Conservation (phyloP, 2,329 filamentous ascomycete genomes). For the Penicillium sp. region DNA sequence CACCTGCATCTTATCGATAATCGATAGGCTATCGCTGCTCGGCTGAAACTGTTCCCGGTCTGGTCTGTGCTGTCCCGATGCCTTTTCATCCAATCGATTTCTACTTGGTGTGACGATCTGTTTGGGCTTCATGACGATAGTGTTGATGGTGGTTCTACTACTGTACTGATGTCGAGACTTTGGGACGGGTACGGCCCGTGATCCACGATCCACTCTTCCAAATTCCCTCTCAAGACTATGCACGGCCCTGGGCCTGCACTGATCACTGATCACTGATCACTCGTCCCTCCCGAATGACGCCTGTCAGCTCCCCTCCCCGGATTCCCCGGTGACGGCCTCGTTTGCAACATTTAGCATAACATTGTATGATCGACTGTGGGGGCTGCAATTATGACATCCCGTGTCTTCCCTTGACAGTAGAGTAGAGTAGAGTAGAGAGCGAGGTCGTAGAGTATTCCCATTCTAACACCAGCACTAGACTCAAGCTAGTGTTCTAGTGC, state of each 20-base stretch:
- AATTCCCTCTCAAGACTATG: slow-evolving; percentile 6
- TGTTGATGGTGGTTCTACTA: slow-evolving; percentile 1
- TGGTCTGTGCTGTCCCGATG: slow-evolving; percentile 8
- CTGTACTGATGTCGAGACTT: background rate
- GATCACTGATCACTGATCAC: slow-evolving; percentile 23
- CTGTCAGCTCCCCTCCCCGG: background rate
- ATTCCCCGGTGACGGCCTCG: background rate
- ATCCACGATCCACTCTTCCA: slow-evolving; percentile 15
- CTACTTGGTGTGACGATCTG: background rate
- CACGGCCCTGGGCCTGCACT: slow-evolving; percentile 21
- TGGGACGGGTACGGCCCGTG: slow-evolving; percentile 22
- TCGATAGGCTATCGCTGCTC: slow-evolving; percentile 7
- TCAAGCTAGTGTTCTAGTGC: background rate
- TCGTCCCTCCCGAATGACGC: slow-evolving; percentile 19
- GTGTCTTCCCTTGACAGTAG: background rate
- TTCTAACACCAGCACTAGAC: background rate
- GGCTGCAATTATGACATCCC: slow-evolving; percentile 6
- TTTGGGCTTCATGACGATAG: background rate
- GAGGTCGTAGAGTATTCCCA: background rate
- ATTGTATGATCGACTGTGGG: too few relatives aligned
- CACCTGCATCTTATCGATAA: slow-evolving; percentile 5
- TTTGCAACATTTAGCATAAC: background rate
- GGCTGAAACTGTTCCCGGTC: slow-evolving; percentile 1
- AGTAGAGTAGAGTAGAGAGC: background rate
- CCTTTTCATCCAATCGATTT: slow-evolving; percentile 8